Evolutionary conservation across 305 asterid genomes (phyloP), one percentile per base, ranked within the genome.

Genomic region (Nicotiana rustica): DNA sequence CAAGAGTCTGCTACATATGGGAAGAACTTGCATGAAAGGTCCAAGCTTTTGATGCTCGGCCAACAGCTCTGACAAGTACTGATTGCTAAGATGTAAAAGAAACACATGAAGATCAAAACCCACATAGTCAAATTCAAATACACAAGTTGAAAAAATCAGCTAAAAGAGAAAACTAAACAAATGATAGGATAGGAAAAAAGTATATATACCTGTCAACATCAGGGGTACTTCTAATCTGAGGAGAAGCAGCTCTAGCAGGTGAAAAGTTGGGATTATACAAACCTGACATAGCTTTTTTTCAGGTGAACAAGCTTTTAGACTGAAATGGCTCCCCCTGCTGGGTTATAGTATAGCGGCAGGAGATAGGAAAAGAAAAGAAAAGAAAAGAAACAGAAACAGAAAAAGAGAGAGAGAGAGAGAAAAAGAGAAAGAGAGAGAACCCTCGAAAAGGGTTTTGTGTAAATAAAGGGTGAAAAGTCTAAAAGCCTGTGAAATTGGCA

Each of bases 21-120:
- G 98, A 84, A 95, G 94, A 80, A 92, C 94, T 87, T 95, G 98
- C 88, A 90, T 85, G 89, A 95, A 95, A 41, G 98, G 98, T n/a
- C 95, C 97, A 57, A 95, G 89, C 92, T 93, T 95, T 77, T 93
- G 98, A 90, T 90, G 94, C 90, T 95, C 98, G 81, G 92, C 93
- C 91, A 95, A 82, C 56, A 95, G 94, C 91, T 93, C 98, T 13
- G 95, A 91, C 86, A 93, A 82, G 91, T 91, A 95, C 84, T 90
- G 98, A 84, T 87, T 89, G 84, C 98, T 93, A 59, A 80, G 70
- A 84, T 88, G 68, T 35, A 10, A 75, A 12, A 81, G 76, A 21
- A 79, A 73, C 29, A 25, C 81, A 71, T 8, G 17, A 17, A 19
- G 52, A 65, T 5, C 76, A 71, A 59, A 80, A 19, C 65, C 41